Evolutionary conservation across 441 rosid genomes (phyloP).

Genomic region (Theobroma grandiflorum): DNA sequence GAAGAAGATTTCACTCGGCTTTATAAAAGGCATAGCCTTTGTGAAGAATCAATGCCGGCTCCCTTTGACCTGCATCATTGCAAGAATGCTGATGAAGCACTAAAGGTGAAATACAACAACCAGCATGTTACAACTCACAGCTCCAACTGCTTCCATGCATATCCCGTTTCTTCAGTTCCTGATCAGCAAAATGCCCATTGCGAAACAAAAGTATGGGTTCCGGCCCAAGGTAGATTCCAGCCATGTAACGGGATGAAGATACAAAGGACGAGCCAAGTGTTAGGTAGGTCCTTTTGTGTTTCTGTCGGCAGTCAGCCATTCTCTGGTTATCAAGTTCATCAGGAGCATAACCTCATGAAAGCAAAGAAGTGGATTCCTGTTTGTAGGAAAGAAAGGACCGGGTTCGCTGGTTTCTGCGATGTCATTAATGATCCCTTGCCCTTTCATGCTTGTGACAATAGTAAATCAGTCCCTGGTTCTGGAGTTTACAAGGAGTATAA

Average conservation of each 20-base stretch:
- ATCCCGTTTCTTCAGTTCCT: constrained; percentile 2
- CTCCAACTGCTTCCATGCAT: background rate
- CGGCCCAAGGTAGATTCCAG: constrained; percentile 21
- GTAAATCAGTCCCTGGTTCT: constrained; percentile 6
- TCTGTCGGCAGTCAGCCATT: constrained; percentile 5
- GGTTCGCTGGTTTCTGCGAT: background rate
- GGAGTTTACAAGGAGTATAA: background rate
- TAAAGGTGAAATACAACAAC: background rate
- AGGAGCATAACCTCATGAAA: background rate
- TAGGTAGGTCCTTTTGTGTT: constrained; percentile 14
- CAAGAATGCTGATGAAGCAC: background rate
- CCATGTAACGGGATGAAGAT: constrained; percentile 14
- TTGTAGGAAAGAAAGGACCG: constrained; percentile 4
- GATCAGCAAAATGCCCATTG: background rate
- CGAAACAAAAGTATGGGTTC: background rate
- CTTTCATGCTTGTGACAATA: constrained; percentile 15
- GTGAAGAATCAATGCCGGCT: background rate
- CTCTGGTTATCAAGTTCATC: background rate
- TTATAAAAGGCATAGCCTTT: background rate
- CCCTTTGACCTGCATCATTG: background rate
- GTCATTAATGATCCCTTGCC: background rate
- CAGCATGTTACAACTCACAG: constrained; percentile 9
- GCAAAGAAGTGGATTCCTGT: constrained; percentile 29
- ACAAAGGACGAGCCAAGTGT: constrained; percentile 8
- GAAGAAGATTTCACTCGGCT: background rate